Percentiles rank a stretch among this genome's conserved stretches.
phyloP scores from a whole-genome alignment of 805 yeast species.

The Kodamaea nitidulidarum region DNA sequence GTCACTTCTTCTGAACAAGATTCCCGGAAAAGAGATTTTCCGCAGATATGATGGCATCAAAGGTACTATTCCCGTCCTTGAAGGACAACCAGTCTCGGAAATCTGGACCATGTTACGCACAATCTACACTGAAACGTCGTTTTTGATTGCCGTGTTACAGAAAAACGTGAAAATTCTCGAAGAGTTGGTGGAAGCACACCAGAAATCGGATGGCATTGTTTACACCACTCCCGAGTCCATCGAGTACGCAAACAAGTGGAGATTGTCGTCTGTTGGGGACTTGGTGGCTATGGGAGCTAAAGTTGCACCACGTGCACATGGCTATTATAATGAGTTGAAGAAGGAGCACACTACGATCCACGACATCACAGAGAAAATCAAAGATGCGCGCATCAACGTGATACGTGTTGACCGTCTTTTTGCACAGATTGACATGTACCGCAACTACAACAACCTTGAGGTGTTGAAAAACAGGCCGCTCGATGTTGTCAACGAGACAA shows the following conservation, averaged over 20 bases:
- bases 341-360: slow-evolving; percentile 7
- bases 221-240: slow-evolving; percentile 6
- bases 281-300: slow-evolving; percentile 7
- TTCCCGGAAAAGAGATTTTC: slow-evolving; percentile 4
- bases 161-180: slow-evolving; percentile 14
- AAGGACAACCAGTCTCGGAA: background rate
- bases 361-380: slow-evolving; percentile 13
- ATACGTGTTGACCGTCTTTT: slow-evolving; percentile 24
- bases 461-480: slow-evolving; percentile 23
- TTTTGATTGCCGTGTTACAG: slow-evolving; percentile 20
- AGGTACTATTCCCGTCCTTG: background rate
- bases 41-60: slow-evolving; percentile 17
- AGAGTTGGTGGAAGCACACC: slow-evolving; percentile 6
- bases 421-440: slow-evolving; percentile 20
- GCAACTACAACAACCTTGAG: slow-evolving; percentile 12
- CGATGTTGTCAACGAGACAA: slow-evolving; percentile 25
- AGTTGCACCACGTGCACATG: slow-evolving; percentile 1
- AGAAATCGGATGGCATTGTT: background rate
- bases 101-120: slow-evolving; percentile 8
- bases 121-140: slow-evolving; percentile 25
- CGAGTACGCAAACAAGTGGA: slow-evolving; percentile 13
- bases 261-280: slow-evolving; percentile 14
- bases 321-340: slow-evolving; percentile 5
- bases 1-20: background rate
- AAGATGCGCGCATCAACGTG: slow-evolving; percentile 15